Evolutionary conservation across 495 filamentous ascomycete species (phyloP).

Genomic region (Aspergillus affinis): DNA sequence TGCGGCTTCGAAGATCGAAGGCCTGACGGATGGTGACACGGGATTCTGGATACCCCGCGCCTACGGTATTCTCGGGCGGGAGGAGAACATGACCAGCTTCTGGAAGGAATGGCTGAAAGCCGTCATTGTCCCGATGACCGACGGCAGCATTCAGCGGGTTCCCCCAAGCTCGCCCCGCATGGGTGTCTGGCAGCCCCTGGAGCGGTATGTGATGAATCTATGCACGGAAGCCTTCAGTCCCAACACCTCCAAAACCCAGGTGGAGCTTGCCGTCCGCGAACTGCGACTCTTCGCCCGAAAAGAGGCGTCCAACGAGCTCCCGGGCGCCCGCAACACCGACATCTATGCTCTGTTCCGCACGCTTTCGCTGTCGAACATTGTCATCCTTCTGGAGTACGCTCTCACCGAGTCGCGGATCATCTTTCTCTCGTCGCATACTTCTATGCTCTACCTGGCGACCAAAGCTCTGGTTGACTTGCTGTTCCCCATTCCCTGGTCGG

Average conservation of each 20-base stretch:
- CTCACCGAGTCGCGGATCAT: constrained; percentile 95
- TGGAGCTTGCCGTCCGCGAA: constrained; percentile 88
- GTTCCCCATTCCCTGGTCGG: constrained; percentile 89
- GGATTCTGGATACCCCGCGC: constrained; percentile 95
- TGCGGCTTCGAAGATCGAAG: constrained; percentile 95
- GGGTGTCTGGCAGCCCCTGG: constrained; percentile 94
- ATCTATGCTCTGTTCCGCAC: constrained; percentile 90
- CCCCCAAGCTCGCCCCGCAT: constrained; percentile 85
- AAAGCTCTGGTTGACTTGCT: constrained; percentile 79
- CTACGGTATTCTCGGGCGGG: constrained; percentile 89
- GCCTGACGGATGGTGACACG: constrained; percentile 91
- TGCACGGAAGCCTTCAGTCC: constrained; percentile 94
- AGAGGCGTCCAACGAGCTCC: constrained; percentile 91
- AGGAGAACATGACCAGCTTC: constrained; percentile 80
- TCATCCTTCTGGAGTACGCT: constrained; percentile 89
- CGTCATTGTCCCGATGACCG: constrained; percentile 89
- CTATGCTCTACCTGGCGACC: constrained; percentile 92
- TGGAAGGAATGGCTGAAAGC: constrained; percentile 99
- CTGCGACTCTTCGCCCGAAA: constrained; percentile 89
- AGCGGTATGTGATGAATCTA: constrained; percentile 96
- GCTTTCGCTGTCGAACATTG: constrained; percentile 84
- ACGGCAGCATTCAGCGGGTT: constrained; percentile 78
- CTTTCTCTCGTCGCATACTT: constrained; percentile 89
- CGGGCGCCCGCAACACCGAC: constrained; percentile 87
- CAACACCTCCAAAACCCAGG: constrained; percentile 89